Evolutionary conservation across 1,284 basidiomycete genomes (phyloP), one percentile per base, ranked within the genome.

Genomic region (Sporisorium sorghi): DNA sequence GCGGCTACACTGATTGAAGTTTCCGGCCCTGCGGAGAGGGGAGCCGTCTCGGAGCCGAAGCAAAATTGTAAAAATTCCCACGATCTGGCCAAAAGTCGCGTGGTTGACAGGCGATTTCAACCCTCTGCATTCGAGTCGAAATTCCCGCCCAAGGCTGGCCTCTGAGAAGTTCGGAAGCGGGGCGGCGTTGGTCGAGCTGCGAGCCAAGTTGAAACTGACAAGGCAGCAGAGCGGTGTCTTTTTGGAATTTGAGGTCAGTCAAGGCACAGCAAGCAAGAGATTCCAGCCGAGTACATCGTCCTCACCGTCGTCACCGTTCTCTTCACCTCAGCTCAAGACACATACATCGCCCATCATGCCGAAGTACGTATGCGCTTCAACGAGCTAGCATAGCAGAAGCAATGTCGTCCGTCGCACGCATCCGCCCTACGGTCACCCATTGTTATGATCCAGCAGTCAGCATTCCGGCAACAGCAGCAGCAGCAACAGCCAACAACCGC

Each of bases 291-390:
- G 33, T 55, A 60, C 60, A 67, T 44, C 50, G 49, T 67, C 57
- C 54, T 67, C 70, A 64, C 64, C 60, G 57, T 63, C 60, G 57
- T 63, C 65, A 63, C 50, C 43, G 43, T 47, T 59, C 44, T 37
- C 64, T 47, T 52, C 47, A 37, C 58, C 58, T 54, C 57, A 42
- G 67, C 50, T 74, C 72, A 69, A 74, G 62, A 68, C 72, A 74
- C 63, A 71, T 63, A 58, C 73, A 76, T 73, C 71, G 72, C 70
- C 75, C 78, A 80, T 68, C 72, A 80, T 80, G 78, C 78, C 78
- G 61, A 80, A 78, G 78, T 80, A 76, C 52, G 78, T 80, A 67
- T 62, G 48, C 19, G 37, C 48, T 21, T 37, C 54, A 6, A 44
- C 44, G 23, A n/a, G n/a, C n/a, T n/a, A n/a, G 32, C 46, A 44